A percentile compares a stretch with the other conserved stretches of the same genome.
Evolutionary conservation across 345 rosid genomes (phyloP).

Genomic region (Pugionium dolabratum): DNA sequence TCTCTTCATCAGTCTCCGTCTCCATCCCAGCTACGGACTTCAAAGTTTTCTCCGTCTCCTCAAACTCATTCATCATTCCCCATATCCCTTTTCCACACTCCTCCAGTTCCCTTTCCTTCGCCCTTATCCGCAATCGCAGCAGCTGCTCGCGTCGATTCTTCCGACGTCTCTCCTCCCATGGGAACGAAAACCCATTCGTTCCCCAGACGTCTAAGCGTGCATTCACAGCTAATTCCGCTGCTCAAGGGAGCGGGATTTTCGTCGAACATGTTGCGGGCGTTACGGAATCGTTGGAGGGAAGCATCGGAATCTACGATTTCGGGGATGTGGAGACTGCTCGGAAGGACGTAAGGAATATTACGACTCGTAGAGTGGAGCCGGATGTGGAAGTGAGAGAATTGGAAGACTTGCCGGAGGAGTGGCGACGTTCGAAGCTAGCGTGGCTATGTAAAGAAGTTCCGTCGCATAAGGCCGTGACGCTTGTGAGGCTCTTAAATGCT

Average conservation of each 20-base stretch:
- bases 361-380: conserved; percentile 39
- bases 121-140: conserved; percentile 32
- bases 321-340: conserved; percentile 38
- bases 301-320: conserved; percentile 26
- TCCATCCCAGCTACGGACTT: not conserved
- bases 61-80: conserved; percentile 12
- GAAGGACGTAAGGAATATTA: conserved; percentile 50
- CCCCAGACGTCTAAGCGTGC: not conserved
- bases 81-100: conserved; percentile 8
- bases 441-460: conserved; percentile 94
- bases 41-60: conserved; percentile 18
- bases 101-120: conserved; percentile 35
- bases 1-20: conserved; percentile 32
- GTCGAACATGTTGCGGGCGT: conserved; percentile 49
- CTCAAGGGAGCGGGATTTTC: conserved; percentile 43
- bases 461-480: conserved; percentile 64
- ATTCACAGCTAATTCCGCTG: conserved; percentile 15
- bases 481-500: conserved; percentile 65
- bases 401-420: conserved; percentile 79
- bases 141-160: conserved; percentile 22
- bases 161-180: conserved; percentile 15
- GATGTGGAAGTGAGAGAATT: conserved; percentile 62
- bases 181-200: not conserved
- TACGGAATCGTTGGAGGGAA: conserved; percentile 19
- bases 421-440: conserved; percentile 82